phyloP scores from a whole-genome alignment of 2,329 filamentous ascomycete genomes.

The Aspergillus sp. region DNA sequence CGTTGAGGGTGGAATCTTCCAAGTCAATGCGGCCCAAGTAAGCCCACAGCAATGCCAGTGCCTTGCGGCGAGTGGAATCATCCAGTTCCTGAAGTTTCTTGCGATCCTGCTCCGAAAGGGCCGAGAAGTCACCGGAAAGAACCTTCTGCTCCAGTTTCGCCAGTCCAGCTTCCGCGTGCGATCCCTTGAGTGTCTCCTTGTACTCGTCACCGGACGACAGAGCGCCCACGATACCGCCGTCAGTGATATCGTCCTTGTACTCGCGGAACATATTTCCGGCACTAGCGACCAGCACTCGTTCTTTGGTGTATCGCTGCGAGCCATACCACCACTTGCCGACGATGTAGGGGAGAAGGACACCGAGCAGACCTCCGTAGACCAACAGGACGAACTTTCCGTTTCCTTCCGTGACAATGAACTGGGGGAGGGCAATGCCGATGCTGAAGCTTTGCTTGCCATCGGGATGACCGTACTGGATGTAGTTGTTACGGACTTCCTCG shows the following conservation, averaged over 20 bases:
- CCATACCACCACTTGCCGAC: constrained; percentile 99
- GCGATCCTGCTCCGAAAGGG: constrained; percentile 71
- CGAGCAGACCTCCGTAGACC: constrained; percentile 83
- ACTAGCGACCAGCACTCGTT: constrained; percentile 88
- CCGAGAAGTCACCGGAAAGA: constrained; percentile 57
- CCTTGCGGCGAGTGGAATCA: constrained; percentile 76
- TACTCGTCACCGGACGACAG: constrained; percentile 87
- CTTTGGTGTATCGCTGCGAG: constrained; percentile 87
- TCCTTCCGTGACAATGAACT: constrained; percentile 88
- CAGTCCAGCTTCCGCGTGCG: constrained; percentile 76
- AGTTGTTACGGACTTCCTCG: constrained; percentile 96
- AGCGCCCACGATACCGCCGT: constrained; percentile 75
- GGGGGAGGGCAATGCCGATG: constrained; percentile 93
- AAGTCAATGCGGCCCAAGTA: constrained; percentile 89
- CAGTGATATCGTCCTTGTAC: constrained; percentile 80
- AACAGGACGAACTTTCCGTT: constrained; percentile 94
- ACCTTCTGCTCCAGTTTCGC: constrained; percentile 82
- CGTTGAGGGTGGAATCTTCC: constrained; percentile 72
- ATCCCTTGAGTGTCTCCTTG: constrained; percentile 70
- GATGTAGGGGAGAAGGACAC: constrained; percentile 85
- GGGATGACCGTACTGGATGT: constrained; percentile 90
- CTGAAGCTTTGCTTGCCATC: constrained; percentile 98
- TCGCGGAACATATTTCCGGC: constrained; percentile 93
- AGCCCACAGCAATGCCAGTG: constrained; percentile 87
- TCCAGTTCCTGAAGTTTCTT: constrained; percentile 77